Base-by-base conservation (phyloP, 768 basidiomycete genomes). In the Russula griseocarnosa region DNA sequence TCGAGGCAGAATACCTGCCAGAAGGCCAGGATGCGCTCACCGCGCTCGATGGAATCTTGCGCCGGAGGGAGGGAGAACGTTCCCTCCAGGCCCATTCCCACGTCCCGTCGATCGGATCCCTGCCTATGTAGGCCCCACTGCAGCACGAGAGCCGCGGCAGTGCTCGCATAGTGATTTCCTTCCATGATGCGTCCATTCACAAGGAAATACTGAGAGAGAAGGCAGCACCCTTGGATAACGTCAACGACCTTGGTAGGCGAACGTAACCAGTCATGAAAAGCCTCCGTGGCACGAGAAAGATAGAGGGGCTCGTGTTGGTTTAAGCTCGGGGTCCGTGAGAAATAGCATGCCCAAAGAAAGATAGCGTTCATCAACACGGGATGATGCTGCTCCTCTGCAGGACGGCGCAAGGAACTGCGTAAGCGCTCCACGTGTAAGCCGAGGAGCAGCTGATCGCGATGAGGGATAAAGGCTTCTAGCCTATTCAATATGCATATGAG, bases 1-100 rank as follows among this genome's bases (percentile, higher is more conserved):
- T 93, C 90, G 67, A 92, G 77, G 69, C 84, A 83, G 74, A 85
- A 93, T 13, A 89, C 87, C 71, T 91, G 88, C 90, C 90, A 93
- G 69, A 93, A 93, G 0, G 89, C 81, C 44, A 86, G 73, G 61
- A 90, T 85, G 47, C 87, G 79, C 71, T 91, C 88, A 53, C 86
- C 87, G 51, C 86, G 85, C 67, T 85, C 83, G 54, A 86, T 73
- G 46, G 80, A 76, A 67, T 82, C 81, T 71, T 83, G 83, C 2
- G 82, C 75, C 3, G 84, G 86, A 51, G 84, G 84, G 55, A 85
- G 75, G 49, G 83, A 80, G 65, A 80, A 80, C 4, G 74, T 70
- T 14, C 77, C 71, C 9, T 76, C 75, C 36, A 74, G 68, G 40
- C 55, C 49, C 53, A 30, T 54, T 22, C 66, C 67, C 22, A 60